These are phyloP conservation scores for Leishmania amazonensis DNA, from an alignment of 208 protist species.

Conservation along the genomic window DNA sequence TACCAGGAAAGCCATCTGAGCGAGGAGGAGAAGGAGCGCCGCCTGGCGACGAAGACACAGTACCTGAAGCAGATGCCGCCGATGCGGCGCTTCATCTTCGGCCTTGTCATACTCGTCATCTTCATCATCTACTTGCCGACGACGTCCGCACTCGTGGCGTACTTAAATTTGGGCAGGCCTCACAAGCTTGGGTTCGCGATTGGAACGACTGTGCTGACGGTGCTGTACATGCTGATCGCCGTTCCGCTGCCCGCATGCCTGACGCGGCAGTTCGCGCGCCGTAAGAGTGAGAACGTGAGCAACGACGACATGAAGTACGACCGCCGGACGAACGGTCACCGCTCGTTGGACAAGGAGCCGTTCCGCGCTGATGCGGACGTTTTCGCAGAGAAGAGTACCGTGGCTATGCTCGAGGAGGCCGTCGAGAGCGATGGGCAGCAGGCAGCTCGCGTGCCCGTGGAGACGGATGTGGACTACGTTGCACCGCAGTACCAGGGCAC, in stretches of 20 bases:
- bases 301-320: conserved; percentile 1
- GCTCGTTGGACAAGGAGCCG: conserved; percentile 6
- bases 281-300: conserved; percentile 2
- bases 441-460: conserved; percentile 1
- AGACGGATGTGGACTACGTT: conserved; percentile 60
- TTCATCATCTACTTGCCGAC: conserved; percentile 59
- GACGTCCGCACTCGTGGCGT: conserved; percentile 36
- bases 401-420: background rate
- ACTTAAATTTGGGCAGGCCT: conserved; percentile 21
- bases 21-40: conserved; percentile 35
- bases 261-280: conserved; percentile 5
- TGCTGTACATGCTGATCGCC: conserved; percentile 36
- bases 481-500: conserved; percentile 60
- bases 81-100: conserved; percentile 48
- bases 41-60: conserved; percentile 27
- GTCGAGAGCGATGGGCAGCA: background rate
- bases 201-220: conserved; percentile 35
- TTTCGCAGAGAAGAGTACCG: background rate
- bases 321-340: background rate
- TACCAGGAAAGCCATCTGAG: conserved; percentile 37
- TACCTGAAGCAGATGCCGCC: conserved; percentile 56
- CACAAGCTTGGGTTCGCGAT: conserved; percentile 44
- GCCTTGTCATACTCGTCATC: conserved; percentile 42
- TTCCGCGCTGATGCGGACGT: conserved; percentile 1
- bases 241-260: conserved; percentile 32